Evolutionary conservation across 805 yeast genomes (phyloP), one percentile per base, ranked within the genome.

Genomic region (Hemisphaericaspora nanyangensis): DNA sequence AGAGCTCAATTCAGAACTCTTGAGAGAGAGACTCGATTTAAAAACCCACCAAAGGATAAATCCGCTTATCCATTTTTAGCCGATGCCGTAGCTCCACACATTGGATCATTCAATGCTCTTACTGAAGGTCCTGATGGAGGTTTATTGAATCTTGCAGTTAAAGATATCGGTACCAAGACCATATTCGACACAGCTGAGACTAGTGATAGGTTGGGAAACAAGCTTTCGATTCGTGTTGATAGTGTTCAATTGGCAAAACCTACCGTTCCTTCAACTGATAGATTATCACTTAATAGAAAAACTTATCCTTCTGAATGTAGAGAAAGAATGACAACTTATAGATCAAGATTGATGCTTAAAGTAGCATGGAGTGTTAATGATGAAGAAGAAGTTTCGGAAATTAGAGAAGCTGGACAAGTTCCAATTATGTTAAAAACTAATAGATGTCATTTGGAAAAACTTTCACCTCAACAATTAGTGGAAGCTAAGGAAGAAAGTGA

Each of bases 71-170:
- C 96, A 12, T 65, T 89, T 29, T 73, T 93, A 27, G 76, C 77
- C 42, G 95, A 88, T 46, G 98, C 99, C 12, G 93, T 93, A 29
- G 79, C 80, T 41, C 99, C 99, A 5, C 99, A 93, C 60, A 77
- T 93, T 40, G 97, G 95, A 7, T 91, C 98, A 1, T 93, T 93
- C 73, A 85, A 93, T 71, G 97, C 97, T 5, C 71, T 93, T 41
- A 85, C 95, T 17, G 95, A 86, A 42, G 96, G 95, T 31, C 79
- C 85, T 17, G 80, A 72, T 31, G 95, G 91, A 34, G 96, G 96
- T 5, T 62, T 93, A 18, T 70, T 93, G 44, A 88, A 90, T 59
- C 67, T 83, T 37, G 97, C 85, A 2, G 95, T 84, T 34, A 74
- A 82, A 53, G 98, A 93, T 56, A 88, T 93, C 44, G 99, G 98